Conservation (phyloP, 202 grass and related monocot genomes). For the Elaeis oleifera region DNA sequence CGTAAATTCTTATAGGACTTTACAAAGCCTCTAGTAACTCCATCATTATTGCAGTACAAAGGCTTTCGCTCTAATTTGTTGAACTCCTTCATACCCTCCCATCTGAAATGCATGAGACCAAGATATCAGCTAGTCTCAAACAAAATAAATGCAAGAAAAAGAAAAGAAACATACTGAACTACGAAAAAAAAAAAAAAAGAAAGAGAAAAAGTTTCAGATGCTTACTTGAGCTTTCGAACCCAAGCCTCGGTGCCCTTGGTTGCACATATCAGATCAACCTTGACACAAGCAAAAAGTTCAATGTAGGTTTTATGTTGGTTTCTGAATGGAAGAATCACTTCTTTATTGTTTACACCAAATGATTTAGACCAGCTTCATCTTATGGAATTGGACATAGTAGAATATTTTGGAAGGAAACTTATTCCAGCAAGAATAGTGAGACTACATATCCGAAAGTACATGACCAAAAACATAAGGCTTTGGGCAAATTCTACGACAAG, state of each 20-base stretch:
- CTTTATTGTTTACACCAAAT: neutral
- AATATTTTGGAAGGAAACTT: too few species aligned
- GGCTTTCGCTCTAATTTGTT: conserved; percentile 29
- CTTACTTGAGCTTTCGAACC: conserved; percentile 77
- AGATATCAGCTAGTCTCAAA: neutral
- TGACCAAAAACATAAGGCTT: too few species aligned
- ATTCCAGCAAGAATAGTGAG: too few species aligned
- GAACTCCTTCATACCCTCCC: conserved; percentile 52
- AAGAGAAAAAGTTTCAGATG: neutral
- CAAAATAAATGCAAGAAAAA: neutral
- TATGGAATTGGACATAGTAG: too few species aligned
- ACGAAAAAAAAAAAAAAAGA: neutral
- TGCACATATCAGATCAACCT: conserved; percentile 70
- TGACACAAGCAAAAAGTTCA: neutral
- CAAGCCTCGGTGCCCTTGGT: conserved; percentile 68
- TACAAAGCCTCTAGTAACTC: conserved; percentile 40
- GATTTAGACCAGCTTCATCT: too few species aligned
- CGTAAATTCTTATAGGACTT: conserved; percentile 54
- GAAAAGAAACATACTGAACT: neutral
- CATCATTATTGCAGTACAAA: conserved; percentile 25
- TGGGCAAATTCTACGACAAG: too few species aligned
- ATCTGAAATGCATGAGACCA: conserved; percentile 28
- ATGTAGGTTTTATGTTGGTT: neutral
- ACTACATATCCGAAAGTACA: too few species aligned
- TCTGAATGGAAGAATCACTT: neutral